phyloP scores from a whole-genome alignment of 306 rosid genomes.

The Vachellia pachyceras region DNA sequence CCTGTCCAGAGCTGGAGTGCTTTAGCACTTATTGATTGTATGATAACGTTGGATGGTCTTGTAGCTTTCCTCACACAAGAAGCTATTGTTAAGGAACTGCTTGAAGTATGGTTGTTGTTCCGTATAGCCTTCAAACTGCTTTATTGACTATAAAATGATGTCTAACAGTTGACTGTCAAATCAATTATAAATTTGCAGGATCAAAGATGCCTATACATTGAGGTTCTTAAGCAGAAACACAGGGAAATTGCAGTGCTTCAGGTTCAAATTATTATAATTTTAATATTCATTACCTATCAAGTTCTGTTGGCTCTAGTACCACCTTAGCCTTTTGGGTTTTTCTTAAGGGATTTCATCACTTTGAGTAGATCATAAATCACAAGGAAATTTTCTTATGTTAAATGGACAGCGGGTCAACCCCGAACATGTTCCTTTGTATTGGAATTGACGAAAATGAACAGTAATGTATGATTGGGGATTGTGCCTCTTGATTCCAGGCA shows the following conservation, averaged over 20 bases:
- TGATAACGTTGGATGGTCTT: slow-evolving; percentile 77
- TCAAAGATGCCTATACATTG: slow-evolving; percentile 61
- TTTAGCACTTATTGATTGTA: slow-evolving; percentile 82
- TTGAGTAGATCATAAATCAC: slow-evolving; percentile 21
- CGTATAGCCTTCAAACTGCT: slow-evolving; percentile 38
- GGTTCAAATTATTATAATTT: slow-evolving; percentile 61
- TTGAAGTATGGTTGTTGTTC: slow-evolving; percentile 63
- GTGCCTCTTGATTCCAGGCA: slow-evolving; percentile 31
- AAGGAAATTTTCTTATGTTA: slow-evolving; percentile 11
- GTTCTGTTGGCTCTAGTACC: slow-evolving; percentile 39
- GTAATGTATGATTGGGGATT: slow-evolving; percentile 22
- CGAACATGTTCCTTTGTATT: too few species aligned
- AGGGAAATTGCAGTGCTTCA: slow-evolving; percentile 84
- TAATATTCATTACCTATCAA: slow-evolving; percentile 37
- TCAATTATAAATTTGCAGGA: slow-evolving; percentile 62
- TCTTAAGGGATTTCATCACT: slow-evolving; percentile 24
- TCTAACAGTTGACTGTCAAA: slow-evolving; percentile 31
- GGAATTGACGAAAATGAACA: slow-evolving; percentile 30
- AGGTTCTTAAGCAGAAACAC: slow-evolving; percentile 79
- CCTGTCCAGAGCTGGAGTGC: slow-evolving; percentile 96
- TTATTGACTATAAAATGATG: slow-evolving; percentile 37
- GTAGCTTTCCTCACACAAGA: slow-evolving; percentile 77
- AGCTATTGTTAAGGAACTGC: slow-evolving; percentile 72
- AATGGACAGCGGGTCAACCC: not conserved
- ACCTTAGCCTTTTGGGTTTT: slow-evolving; percentile 31